A percentile compares a stretch with the other conserved stretches of the same genome.
These are phyloP conservation scores for Pythium aristosporum DNA, from an alignment of 352 stramenopile genomes.

Conservation along the genomic window DNA sequence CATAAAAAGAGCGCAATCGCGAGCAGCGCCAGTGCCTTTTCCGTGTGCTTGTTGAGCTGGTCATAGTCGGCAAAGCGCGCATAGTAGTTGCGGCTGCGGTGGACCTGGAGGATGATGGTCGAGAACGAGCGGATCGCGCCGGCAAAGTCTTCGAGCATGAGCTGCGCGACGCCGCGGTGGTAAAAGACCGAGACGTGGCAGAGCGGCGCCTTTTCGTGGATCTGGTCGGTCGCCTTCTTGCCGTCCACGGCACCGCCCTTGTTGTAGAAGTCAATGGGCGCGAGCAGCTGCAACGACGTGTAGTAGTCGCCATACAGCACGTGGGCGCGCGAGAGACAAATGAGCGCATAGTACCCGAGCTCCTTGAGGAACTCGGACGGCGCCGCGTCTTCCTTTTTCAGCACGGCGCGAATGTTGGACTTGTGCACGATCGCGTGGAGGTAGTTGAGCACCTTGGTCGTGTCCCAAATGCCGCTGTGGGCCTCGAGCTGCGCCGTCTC, in stretches of 20 bases:
- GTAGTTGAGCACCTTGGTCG: conserved; percentile 95
- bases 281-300: conserved; percentile 90
- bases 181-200: conserved; percentile 96
- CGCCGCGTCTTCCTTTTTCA: conserved; percentile 41
- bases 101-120: conserved; percentile 88
- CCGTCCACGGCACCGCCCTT: conserved; percentile 45
- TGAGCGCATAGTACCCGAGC: conserved; percentile 95
- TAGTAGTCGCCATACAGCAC: conserved; percentile 98
- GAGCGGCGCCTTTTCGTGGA: conserved; percentile 90
- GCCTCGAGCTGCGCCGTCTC: conserved; percentile 60
- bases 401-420: conserved; percentile 91
- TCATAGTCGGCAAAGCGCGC: conserved; percentile 91
- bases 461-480: conserved; percentile 94
- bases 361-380: conserved; percentile 84
- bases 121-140: conserved; percentile 89
- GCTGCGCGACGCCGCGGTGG: conserved; percentile 96
- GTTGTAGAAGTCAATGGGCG: conserved; percentile 88
- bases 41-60: conserved; percentile 94
- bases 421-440: conserved; percentile 91
- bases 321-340: conserved; percentile 93
- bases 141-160: conserved; percentile 97
- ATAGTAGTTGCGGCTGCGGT: conserved; percentile 90
- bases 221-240: conserved; percentile 70
- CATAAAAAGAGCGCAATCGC: conserved; percentile 90
- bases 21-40: conserved; percentile 94